Percentiles rank a stretch among this genome's conserved stretches.
These are phyloP conservation scores for Vitis hybrid DNA, from an alignment of 177 flowering plant species.

Conservation along the genomic window DNA sequence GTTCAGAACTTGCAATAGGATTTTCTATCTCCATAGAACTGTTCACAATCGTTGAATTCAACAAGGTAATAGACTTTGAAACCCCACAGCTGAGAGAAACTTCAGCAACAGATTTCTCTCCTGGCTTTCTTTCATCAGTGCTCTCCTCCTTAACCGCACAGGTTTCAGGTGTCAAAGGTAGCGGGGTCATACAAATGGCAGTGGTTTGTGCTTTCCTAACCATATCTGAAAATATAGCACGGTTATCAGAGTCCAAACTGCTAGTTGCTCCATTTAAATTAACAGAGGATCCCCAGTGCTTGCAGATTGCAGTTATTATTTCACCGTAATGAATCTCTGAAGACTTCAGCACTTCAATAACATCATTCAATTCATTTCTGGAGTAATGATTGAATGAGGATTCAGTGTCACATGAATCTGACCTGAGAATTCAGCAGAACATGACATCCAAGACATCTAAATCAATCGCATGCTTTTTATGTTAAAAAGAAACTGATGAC, in stretches of 20 bases:
- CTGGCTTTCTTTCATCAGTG: conserved; percentile 24
- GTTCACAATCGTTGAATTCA: conserved; percentile 16
- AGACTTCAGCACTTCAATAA: conserved; percentile 61
- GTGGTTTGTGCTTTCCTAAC: conserved; percentile 18
- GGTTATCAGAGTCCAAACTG: conserved; percentile 17
- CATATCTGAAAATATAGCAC: conserved; percentile 11
- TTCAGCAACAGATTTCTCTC: conserved; percentile 13
- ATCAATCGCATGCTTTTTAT: neutral
- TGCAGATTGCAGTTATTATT: conserved; percentile 54
- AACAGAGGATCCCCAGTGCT: conserved; percentile 48
- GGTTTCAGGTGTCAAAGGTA: conserved; percentile 20
- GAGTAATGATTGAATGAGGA: conserved; percentile 53
- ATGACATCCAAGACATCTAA: conserved; percentile 11
- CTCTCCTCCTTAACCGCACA: conserved; percentile 19
- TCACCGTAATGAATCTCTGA: conserved; percentile 38
- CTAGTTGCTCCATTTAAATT: conserved; percentile 27
- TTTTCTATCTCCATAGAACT: conserved; percentile 21
- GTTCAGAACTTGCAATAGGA: conserved; percentile 40
- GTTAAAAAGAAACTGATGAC: too few species aligned
- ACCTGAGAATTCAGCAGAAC: conserved; percentile 55
- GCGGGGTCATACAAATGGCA: conserved; percentile 1
- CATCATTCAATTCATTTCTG: conserved; percentile 53
- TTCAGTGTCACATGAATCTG: conserved; percentile 52
- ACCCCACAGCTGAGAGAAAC: conserved; percentile 19
- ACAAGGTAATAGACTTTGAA: conserved; percentile 22